Percentiles rank a stretch among this genome's conserved stretches.
Conservation (phyloP, 2,329 filamentous ascomycete species). For the Tolypocladium tundrense region DNA sequence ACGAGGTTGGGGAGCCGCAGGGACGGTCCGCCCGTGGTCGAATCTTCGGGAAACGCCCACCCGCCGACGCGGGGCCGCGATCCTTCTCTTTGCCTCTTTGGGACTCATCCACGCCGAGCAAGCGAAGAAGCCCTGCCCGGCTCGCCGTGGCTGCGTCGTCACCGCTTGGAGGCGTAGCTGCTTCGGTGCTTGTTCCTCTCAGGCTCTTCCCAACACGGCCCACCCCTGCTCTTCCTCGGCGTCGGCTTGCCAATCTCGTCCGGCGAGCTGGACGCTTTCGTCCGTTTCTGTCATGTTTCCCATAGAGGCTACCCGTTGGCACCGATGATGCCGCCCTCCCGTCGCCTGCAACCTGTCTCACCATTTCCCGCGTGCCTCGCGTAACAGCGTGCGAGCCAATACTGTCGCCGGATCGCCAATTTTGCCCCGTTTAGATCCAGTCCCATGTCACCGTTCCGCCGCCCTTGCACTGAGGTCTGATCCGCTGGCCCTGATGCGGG, state of each 20-base stretch:
- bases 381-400: not conserved
- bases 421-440: not conserved
- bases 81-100: not conserved
- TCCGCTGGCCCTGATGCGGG: not conserved
- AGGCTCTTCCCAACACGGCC: not conserved
- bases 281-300: not conserved
- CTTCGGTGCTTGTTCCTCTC: not conserved
- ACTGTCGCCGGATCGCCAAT: not conserved
- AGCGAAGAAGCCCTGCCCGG: not conserved
- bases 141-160: not conserved
- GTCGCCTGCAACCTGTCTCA: not conserved
- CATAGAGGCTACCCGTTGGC: not conserved
- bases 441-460: not conserved
- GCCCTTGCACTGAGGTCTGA: too few species aligned
- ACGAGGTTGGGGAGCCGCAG: constrained; percentile 2
- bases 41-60: not conserved
- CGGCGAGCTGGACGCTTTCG: not conserved
- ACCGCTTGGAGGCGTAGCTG: not conserved
- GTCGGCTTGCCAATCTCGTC: not conserved
- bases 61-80: not conserved
- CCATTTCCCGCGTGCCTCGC: not conserved
- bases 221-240: not conserved
- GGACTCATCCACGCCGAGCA: not conserved
- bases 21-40: not conserved
- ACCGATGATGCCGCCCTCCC: not conserved